Percentiles rank a stretch among this genome's conserved stretches.
phyloP scores from a whole-genome alignment of 1,139 yeast genomes.

The Pichia sp. region DNA sequence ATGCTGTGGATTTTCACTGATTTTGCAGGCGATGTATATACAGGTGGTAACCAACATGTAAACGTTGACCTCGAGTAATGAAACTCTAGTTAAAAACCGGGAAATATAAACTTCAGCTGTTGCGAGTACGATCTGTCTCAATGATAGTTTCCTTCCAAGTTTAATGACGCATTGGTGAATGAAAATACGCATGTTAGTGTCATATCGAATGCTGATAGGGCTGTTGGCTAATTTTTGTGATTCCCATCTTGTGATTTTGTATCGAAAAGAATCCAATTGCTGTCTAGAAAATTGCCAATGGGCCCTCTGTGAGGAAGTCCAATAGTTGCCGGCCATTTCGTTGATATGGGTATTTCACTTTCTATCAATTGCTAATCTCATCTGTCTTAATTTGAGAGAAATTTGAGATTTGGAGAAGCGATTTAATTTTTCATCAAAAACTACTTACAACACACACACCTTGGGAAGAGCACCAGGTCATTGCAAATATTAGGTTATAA shows the following conservation, averaged over 20 bases:
- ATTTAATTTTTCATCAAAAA: too few species aligned
- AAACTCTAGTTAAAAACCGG: conserved; percentile 64
- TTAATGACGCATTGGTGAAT: conserved; percentile 62
- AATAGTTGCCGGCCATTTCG: conserved; percentile 53
- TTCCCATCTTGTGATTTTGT: conserved; percentile 8
- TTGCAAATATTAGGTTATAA: background rate
- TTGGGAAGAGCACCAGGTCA: too few species aligned
- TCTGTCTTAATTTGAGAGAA: too few species aligned
- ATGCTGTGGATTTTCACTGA: conserved; percentile 94
- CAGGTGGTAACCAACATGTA: conserved; percentile 79
- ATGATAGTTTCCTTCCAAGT: conserved; percentile 67
- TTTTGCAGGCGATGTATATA: conserved; percentile 83
- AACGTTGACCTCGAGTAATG: conserved; percentile 72
- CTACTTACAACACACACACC: too few species aligned
- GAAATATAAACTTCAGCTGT: conserved; percentile 82
- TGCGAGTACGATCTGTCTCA: conserved; percentile 77
- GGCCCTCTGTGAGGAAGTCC: conserved; percentile 58
- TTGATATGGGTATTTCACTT: too few species aligned
- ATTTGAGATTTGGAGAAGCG: too few species aligned
- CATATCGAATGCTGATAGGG: conserved; percentile 28
- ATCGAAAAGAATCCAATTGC: background rate
- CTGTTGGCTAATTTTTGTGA: conserved; percentile 6
- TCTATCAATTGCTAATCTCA: too few species aligned
- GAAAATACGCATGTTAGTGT: conserved; percentile 57
- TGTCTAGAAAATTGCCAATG: conserved; percentile 48